These are phyloP conservation scores for Trypethelium eluteriae DNA, from an alignment of 495 filamentous ascomycete species.

Conservation along the genomic window DNA sequence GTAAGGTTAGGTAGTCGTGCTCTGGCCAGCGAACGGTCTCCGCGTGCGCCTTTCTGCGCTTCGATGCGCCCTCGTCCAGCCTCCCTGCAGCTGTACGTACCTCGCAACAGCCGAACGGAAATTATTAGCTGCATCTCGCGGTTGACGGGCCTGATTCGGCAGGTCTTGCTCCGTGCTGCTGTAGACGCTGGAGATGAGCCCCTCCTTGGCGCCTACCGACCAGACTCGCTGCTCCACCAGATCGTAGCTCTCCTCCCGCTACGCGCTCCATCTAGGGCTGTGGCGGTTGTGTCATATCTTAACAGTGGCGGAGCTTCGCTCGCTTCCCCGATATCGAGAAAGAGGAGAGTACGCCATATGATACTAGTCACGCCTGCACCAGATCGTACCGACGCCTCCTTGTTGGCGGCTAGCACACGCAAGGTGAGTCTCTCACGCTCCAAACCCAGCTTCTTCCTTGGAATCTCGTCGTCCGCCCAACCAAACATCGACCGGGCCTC, in stretches of 20 bases:
- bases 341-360: too few relatives aligned
- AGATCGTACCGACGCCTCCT: too few relatives aligned
- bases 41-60: neutral
- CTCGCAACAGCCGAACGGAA: constrained; percentile 4
- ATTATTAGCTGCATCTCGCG: constrained; percentile 11
- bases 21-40: neutral
- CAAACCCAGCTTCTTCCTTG: too few relatives aligned
- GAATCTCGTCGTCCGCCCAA: neutral
- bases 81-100: constrained; percentile 9
- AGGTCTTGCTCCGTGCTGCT: neutral
- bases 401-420: neutral
- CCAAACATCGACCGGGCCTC: neutral
- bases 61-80: neutral
- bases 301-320: too few relatives aligned
- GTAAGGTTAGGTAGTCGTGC: neutral
- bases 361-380: too few relatives aligned
- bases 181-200: constrained; percentile 2
- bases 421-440: neutral
- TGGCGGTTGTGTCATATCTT: neutral
- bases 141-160: constrained; percentile 7
- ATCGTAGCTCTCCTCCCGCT: neutral
- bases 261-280: neutral
- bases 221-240: neutral
- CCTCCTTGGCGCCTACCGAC: constrained; percentile 5
- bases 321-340: too few relatives aligned